Base-by-base conservation (phyloP, 2,329 filamentous ascomycete species). In the Ambrosiella beaveri region DNA sequence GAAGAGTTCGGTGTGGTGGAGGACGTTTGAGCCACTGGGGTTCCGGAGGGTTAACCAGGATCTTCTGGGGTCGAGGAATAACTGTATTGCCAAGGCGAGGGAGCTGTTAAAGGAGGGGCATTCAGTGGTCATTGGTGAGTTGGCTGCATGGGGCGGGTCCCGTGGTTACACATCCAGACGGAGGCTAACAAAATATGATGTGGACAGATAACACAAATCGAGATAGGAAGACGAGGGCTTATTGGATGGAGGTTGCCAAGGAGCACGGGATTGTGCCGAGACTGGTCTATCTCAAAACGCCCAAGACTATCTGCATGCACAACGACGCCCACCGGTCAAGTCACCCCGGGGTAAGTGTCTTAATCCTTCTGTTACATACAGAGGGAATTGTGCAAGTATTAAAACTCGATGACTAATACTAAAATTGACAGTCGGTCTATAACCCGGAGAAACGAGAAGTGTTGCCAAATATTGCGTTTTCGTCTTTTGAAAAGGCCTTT, bases 21-120 rank as follows among this genome's bases (percentile, higher is more conserved):
- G 78, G 62, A 73, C 86, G 62, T 73, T 97, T 40, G 76, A 89
- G 66, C 85, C 86, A 27, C 71, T 93, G 36, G 86, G 83, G 2
- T 97, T 95, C 67, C 79, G 81, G 66, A 80, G 93, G 53, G 80
- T 96, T 37, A 98, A 97, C 65, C 93, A 97, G 71, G 93, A 97
- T 69, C 79, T 77, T 1, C 75, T 96, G 52, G 95, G 95, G 69
- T 84, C 80, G 62, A 73, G 77, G 61, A 77, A 82, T 53, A 84
- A 80, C 64, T 85, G 82, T 68, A 70, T 96, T 61, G 86, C 88
- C 69, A 79, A 78, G 27, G 88, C 90, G 12, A 75, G 73, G 54
- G 78, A 85, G 51, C 70, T 79, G 52, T 73, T 97, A 47, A 69
- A 75, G 45, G 75, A 79, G 27, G 82, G 84, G 1, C 75, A 75